Evolutionary conservation across 306 rosid genomes (phyloP).

Genomic region (Medicago truncatula): DNA sequence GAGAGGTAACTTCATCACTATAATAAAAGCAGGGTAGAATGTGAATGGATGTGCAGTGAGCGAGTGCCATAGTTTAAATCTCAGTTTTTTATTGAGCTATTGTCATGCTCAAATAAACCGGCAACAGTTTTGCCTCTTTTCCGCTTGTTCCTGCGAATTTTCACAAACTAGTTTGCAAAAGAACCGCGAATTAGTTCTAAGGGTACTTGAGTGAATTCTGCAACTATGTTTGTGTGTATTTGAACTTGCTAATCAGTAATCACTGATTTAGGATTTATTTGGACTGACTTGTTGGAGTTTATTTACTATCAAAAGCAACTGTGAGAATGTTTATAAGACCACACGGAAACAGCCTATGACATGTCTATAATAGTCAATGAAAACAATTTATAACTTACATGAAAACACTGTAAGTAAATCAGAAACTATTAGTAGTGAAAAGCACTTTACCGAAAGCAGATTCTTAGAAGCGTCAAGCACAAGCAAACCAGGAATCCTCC

Average conservation of each 20-base stretch:
- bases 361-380: background rate
- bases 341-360: background rate
- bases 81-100: background rate
- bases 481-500: slow-evolving; percentile 64
- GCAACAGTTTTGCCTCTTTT: background rate
- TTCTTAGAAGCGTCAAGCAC: slow-evolving; percentile 70
- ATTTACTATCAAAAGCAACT: background rate
- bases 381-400: too few species aligned
- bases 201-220: too few species aligned
- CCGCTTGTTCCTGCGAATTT: background rate
- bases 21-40: background rate
- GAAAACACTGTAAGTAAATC: too few species aligned
- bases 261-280: background rate
- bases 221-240: too few species aligned
- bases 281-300: background rate
- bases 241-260: too few species aligned
- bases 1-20: too few species aligned
- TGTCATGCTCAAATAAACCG: background rate
- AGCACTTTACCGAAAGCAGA: slow-evolving; percentile 62
- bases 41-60: too few species aligned
- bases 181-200: too few species aligned
- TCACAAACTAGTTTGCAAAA: background rate
- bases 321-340: background rate
- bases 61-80: background rate
- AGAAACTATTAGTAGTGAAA: background rate